phyloP scores from a whole-genome alignment of 164 flowering plant species.

The Annona squamosa region DNA sequence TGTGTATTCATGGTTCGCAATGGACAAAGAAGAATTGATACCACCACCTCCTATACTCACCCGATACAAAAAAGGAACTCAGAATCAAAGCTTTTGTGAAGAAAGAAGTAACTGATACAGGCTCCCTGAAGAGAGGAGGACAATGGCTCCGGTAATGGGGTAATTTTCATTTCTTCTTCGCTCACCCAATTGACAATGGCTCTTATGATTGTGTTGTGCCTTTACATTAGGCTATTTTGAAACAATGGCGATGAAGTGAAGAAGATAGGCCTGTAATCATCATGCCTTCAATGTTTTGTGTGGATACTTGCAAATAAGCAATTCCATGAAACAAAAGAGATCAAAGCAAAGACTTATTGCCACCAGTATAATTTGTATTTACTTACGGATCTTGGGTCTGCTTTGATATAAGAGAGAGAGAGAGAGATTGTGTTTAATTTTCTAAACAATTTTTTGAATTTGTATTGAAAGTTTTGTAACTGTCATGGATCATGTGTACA shows the following conservation, averaged over 20 bases:
- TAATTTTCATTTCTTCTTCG: slow-evolving; percentile 59
- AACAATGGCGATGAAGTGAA: slow-evolving; percentile 69
- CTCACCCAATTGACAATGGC: slow-evolving; percentile 86
- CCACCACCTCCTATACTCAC: slow-evolving; percentile 93
- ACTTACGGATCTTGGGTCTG: too few relatives aligned
- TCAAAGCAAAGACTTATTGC: slow-evolving; percentile 72
- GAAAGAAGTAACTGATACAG: slow-evolving; percentile 72
- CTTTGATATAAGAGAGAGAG: too few relatives aligned
- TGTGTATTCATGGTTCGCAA: slow-evolving; percentile 32
- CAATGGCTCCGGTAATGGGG: slow-evolving; percentile 66
- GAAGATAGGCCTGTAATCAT: slow-evolving; percentile 83
- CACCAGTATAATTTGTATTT: too few relatives aligned
- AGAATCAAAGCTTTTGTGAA: slow-evolving; percentile 94
- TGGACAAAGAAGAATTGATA: slow-evolving; percentile 77
- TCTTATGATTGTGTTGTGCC: slow-evolving; percentile 68
- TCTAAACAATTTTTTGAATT: too few relatives aligned
- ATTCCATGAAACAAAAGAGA: slow-evolving; percentile 76
- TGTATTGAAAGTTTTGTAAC: too few relatives aligned
- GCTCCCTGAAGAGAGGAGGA: slow-evolving; percentile 64
- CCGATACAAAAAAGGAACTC: slow-evolving; percentile 68
- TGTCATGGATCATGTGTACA: too few relatives aligned
- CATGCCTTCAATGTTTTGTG: slow-evolving; percentile 87
- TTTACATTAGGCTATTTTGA: slow-evolving; percentile 77
- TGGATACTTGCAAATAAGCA: slow-evolving; percentile 94
- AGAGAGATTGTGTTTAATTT: too few relatives aligned